Percentiles rank a stretch among this genome's conserved stretches.
Evolutionary conservation across 805 yeast genomes (phyloP).

Genomic region (Candida vaughaniae): DNA sequence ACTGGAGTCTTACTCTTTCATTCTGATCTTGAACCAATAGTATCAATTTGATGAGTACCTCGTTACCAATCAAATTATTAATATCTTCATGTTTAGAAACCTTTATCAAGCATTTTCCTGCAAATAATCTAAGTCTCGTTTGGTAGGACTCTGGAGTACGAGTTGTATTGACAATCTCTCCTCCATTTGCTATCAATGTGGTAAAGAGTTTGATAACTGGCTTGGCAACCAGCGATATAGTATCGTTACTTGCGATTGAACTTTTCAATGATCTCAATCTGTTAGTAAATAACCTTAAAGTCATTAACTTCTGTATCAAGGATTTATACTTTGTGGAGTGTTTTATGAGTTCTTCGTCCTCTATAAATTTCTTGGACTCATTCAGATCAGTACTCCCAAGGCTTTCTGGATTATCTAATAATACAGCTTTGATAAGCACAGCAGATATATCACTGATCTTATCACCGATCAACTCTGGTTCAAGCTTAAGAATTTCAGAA

Average conservation of each 20-base stretch:
- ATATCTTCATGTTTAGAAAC: conserved; percentile 56
- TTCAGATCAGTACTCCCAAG: conserved; percentile 16
- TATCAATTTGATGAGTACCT: conserved; percentile 51
- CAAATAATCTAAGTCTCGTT: conserved; percentile 60
- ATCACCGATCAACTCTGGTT: conserved; percentile 49
- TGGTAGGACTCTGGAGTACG: conserved; percentile 63
- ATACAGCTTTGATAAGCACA: conserved; percentile 57
- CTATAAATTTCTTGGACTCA: conserved; percentile 43
- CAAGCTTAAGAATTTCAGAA: conserved; percentile 54
- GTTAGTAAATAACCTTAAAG: conserved; percentile 59
- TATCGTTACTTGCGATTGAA: conserved; percentile 22
- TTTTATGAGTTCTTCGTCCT: conserved; percentile 39
- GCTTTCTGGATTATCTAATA: conserved; percentile 37
- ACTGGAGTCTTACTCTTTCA: conserved; percentile 51
- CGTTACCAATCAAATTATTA: conserved; percentile 51
- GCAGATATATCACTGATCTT: conserved; percentile 59
- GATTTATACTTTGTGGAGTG: conserved; percentile 21
- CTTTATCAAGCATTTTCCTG: conserved; percentile 65
- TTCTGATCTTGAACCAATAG: conserved; percentile 68
- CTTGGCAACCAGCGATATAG: conserved; percentile 44
- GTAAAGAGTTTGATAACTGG: conserved; percentile 68
- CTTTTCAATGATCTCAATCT: conserved; percentile 41
- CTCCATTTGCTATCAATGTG: conserved; percentile 70
- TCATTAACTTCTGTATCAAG: conserved; percentile 48
- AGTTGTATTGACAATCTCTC: conserved; percentile 61